Evolutionary conservation across 2,329 filamentous ascomycete genomes (phyloP).

Genomic region (Balansia obtecta): DNA sequence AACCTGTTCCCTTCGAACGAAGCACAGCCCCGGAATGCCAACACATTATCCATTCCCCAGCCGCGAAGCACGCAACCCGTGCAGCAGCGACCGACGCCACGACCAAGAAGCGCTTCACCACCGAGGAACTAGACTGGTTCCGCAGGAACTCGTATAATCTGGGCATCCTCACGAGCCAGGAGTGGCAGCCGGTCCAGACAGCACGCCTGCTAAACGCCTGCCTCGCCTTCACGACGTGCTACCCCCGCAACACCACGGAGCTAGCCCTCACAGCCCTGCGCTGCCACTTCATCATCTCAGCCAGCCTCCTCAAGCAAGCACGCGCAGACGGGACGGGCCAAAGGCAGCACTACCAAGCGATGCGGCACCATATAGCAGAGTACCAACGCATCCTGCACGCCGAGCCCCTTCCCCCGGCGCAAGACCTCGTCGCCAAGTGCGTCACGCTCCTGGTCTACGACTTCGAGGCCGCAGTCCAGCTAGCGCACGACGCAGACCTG

Average conservation of each 20-base stretch:
- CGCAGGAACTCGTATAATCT: conserved; percentile 72
- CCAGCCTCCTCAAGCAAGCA: conserved; percentile 14
- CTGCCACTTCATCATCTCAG: conserved; percentile 56
- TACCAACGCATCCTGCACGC: neutral
- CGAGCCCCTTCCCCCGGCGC: conserved; percentile 14
- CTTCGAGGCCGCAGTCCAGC: conserved; percentile 59
- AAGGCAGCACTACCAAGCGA: conserved; percentile 47
- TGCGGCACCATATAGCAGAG: conserved; percentile 44
- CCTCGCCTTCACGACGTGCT: conserved; percentile 36
- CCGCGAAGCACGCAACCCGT: conserved; percentile 17
- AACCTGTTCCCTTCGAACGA: neutral
- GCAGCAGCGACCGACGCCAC: conserved; percentile 24
- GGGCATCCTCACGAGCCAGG: conserved; percentile 46
- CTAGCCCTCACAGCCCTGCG: conserved; percentile 40
- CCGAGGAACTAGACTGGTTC: conserved; percentile 70
- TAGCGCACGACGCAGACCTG: conserved; percentile 58
- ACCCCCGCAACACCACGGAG: conserved; percentile 27
- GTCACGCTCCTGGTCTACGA: conserved; percentile 61
- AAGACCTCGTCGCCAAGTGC: conserved; percentile 49
- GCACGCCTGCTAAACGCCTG: conserved; percentile 44
- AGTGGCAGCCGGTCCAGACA: conserved; percentile 40
- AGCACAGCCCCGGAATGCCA: neutral
- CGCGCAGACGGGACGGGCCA: conserved; percentile 25
- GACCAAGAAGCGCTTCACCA: conserved; percentile 40
- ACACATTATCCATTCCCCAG: conserved; percentile 11